Evolutionary conservation across 805 yeast genomes (phyloP), one percentile per base, ranked within the genome.

Genomic region (Candida sonorensis): DNA sequence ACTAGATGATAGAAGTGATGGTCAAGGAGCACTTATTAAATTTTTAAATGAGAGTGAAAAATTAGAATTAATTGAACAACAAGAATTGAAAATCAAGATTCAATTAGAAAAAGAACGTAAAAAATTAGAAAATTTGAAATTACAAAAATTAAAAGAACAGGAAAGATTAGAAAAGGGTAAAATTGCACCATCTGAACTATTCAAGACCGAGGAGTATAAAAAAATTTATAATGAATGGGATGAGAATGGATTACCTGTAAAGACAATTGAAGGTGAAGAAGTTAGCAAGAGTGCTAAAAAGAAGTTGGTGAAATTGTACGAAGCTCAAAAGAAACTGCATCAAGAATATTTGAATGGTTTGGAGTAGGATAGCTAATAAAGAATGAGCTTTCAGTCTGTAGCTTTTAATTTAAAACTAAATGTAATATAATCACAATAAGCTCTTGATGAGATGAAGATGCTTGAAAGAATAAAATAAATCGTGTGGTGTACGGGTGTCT

Each of bases 251-350:
- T 36, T 92, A 12, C 98, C 98, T 13, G 67, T 77, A 0, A 77
- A 75, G 51, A 84, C 79, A 42, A 67, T 63, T 21, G 75, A 73
- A 8, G 97, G 97, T 10, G 85, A 77, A 45, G 92, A 82, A 42
- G 69, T 92, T 5, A 71, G 92, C 25, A 92, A 92, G 64, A 83
- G 95, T 55, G 75, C 80, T 62, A 65, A 66, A 38, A 92, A 92
- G 72, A 90, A 90, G 62, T 64, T 92, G 44, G 58, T 64, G 40
- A 92, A 92, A 62, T 80, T 69, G 50, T 77, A 75, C 57, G 85
- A 79, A 34, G 78, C 70, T 29, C 98, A 92, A 56, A 77, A 77
- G 52, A 87, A 87, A 65, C 67, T 88, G 23, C 75, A 87, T 54
- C 77, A 78, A 18, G 86, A 81, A 50, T 86, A 73, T 40, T 45